phyloP scores from a whole-genome alignment of 805 yeast species.

The Wickerhamiella domercqiae region DNA sequence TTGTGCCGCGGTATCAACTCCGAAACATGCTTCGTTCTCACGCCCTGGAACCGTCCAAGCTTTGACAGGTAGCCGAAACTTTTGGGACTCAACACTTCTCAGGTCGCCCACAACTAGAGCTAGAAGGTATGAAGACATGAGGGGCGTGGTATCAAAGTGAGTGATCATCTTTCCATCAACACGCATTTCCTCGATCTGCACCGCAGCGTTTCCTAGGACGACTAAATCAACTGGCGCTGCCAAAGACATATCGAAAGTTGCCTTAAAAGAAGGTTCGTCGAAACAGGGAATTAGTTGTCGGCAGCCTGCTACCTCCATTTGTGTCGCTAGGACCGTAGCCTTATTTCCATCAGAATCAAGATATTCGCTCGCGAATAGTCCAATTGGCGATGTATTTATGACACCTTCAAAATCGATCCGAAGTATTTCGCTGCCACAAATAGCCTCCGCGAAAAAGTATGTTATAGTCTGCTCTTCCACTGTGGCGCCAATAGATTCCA shows the following conservation, averaged over 20 bases:
- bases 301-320: too few relatives aligned
- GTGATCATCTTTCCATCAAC: conserved; percentile 32
- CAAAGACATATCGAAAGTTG: conserved; percentile 41
- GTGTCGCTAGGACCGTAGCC: too few relatives aligned
- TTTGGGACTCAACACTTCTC: conserved; percentile 37
- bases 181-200: conserved; percentile 26
- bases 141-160: conserved; percentile 43
- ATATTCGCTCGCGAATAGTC: too few relatives aligned
- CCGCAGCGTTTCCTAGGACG: conserved; percentile 53
- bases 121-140: conserved; percentile 54
- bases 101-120: conserved; percentile 58
- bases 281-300: conserved; percentile 62
- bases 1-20: conserved; percentile 45
- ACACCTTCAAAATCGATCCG: too few relatives aligned
- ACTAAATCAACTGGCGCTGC: conserved; percentile 36
- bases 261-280: conserved; percentile 55
- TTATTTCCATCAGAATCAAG: too few relatives aligned
- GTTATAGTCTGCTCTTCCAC: too few relatives aligned
- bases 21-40: conserved; percentile 42
- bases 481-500: too few relatives aligned
- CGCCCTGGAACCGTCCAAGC: conserved; percentile 55
- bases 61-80: conserved; percentile 43
- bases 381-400: too few relatives aligned
- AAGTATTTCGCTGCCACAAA: too few relatives aligned
- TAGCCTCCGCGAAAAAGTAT: too few relatives aligned